phyloP scores from a whole-genome alignment of 495 filamentous ascomycete species.

The Platismatia glauca region DNA sequence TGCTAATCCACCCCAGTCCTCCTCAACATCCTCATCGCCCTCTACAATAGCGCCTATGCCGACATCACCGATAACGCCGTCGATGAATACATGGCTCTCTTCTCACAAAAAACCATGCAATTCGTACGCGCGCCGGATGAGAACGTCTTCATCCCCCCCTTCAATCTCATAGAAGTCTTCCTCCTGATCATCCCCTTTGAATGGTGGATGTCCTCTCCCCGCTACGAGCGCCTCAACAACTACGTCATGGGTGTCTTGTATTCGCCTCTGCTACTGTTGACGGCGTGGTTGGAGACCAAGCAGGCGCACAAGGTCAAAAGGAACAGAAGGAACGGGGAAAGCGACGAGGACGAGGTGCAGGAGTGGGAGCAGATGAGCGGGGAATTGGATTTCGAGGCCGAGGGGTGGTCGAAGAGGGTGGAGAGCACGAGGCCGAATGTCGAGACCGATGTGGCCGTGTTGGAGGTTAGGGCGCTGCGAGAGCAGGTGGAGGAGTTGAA shows the following conservation, averaged over 20 bases:
- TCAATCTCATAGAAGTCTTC: slow-evolving; percentile 89
- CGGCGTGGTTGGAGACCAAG: slow-evolving; percentile 64
- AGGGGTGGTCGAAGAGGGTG: slow-evolving; percentile 73
- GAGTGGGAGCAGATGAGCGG: slow-evolving; percentile 83
- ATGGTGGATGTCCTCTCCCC: slow-evolving; percentile 73
- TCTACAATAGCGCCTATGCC: slow-evolving; percentile 93
- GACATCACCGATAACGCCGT: slow-evolving; percentile 91
- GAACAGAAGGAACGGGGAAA: slow-evolving; percentile 72
- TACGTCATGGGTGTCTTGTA: slow-evolving; percentile 80
- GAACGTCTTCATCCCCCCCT: slow-evolving; percentile 92
- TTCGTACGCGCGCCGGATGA: slow-evolving; percentile 96
- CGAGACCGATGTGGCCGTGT: slow-evolving; percentile 55
- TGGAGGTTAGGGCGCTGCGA: slow-evolving; percentile 60
- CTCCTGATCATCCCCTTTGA: slow-evolving; percentile 73
- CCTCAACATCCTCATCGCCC: slow-evolving; percentile 61
- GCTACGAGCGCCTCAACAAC: slow-evolving; percentile 76
- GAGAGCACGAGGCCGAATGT: slow-evolving; percentile 66
- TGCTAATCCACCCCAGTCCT: slow-evolving; percentile 17
- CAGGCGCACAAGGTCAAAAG: slow-evolving; percentile 56
- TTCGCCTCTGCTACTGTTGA: slow-evolving; percentile 70
- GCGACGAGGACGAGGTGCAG: slow-evolving; percentile 80
- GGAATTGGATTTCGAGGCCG: slow-evolving; percentile 66
- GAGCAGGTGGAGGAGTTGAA: slow-evolving; percentile 63
- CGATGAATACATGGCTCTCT: slow-evolving; percentile 90
- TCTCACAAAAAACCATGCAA: slow-evolving; percentile 84